Evolutionary conservation across 2,329 filamentous ascomycete genomes (phyloP), one percentile per base, ranked within the genome.

Genomic region (Fulvia fulva): DNA sequence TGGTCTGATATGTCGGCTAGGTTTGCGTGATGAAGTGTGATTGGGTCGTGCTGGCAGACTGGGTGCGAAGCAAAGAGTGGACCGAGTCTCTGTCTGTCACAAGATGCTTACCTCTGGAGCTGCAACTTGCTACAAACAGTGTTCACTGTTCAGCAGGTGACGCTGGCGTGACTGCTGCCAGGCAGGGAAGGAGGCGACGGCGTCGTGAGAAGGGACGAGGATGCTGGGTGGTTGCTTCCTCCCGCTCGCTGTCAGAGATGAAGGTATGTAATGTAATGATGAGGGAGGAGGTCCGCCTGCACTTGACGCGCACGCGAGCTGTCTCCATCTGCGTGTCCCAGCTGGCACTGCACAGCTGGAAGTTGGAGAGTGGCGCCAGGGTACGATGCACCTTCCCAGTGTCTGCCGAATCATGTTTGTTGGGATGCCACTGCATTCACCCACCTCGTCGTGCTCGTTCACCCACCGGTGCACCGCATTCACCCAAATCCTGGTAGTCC

Each of bases 1-100:
- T 28, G 44, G 23, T 54, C 37, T 43, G 52, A 54, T 45, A 46
- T 30, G 16, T 41, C 37, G 51, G 34, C 32, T 43, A 25, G 51
- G 51, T 32, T 53, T 23, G 51, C 14, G 32, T 16, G 51, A 32
- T 34, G 30, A 12, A 16, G 21, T 53, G 25, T 21, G 37, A 12
- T 44, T 37, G 32, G 25, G n/a, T 37, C 51, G 51, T n/a, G 37
- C 37, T 53, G 51, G 32, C 25, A 34, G 32, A 25, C 8, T 12
- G 19, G 44, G 21, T 16, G n/a, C 37, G 37, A 41, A n/a, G 37
- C 37, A 53, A 25, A 25, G 32, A 44, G 21, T 44, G 7, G 51
- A 53, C 5, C 37, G 14, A n/a, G 14, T 6, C n/a, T 16, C n/a
- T 7, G 16, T n/a, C 37, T 4, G 16, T 6, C 2, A n/a, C 37